Percentiles rank a stretch among this genome's conserved stretches.
These are phyloP conservation scores for Barbatosphaeria neglecta DNA, from an alignment of 495 filamentous ascomycete genomes.

Conservation along the genomic window DNA sequence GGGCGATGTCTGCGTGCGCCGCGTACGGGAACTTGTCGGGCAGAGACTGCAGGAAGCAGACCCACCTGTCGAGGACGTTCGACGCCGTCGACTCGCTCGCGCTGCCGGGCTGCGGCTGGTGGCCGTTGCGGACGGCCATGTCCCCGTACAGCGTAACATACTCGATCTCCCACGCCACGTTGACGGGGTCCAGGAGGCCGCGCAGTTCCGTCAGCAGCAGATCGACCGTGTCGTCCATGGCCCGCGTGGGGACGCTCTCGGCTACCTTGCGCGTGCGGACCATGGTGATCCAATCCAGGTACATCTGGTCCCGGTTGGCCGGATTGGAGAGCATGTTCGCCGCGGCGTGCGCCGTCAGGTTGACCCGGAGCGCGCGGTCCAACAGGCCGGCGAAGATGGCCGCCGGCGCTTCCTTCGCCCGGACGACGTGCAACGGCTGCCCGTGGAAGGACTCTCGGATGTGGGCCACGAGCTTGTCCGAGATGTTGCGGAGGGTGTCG, in stretches of 20 bases:
- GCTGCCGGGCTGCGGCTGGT: slow-evolving; percentile 10
- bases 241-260: slow-evolving; percentile 48
- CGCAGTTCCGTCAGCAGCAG: slow-evolving; percentile 67
- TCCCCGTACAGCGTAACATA: slow-evolving; percentile 43
- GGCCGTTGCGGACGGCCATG: slow-evolving; percentile 29
- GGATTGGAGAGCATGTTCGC: slow-evolving; percentile 64
- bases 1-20: slow-evolving; percentile 52
- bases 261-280: slow-evolving; percentile 61
- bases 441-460: slow-evolving; percentile 69
- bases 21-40: slow-evolving; percentile 63
- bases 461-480: slow-evolving; percentile 62
- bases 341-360: slow-evolving; percentile 77
- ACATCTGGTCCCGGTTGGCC: slow-evolving; percentile 78
- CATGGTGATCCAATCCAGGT: slow-evolving; percentile 73
- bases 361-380: slow-evolving; percentile 77
- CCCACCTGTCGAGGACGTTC: slow-evolving; percentile 76
- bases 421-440: slow-evolving; percentile 69
- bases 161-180: slow-evolving; percentile 43
- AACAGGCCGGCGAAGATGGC: slow-evolving; percentile 78
- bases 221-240: slow-evolving; percentile 54
- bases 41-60: slow-evolving; percentile 65
- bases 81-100: slow-evolving; percentile 20
- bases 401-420: slow-evolving; percentile 78
- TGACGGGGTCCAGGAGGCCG: slow-evolving; percentile 53
- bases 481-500: slow-evolving; percentile 73